Percentiles rank a stretch among this genome's conserved stretches.
Conservation (phyloP, 2,329 filamentous ascomycete genomes). For the Neonectria coccinea region DNA sequence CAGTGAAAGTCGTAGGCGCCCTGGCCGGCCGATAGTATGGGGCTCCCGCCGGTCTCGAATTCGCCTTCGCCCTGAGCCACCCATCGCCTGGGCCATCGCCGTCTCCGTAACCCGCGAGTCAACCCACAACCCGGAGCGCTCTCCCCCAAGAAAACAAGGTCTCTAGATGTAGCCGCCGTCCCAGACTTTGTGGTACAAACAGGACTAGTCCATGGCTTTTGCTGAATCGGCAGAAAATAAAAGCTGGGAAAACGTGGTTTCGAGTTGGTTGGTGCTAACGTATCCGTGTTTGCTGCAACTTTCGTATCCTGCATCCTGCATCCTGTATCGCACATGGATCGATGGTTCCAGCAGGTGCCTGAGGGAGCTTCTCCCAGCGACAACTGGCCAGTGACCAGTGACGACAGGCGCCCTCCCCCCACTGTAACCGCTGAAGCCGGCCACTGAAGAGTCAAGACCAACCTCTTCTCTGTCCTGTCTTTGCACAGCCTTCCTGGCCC, state of each 20-base stretch:
- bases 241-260: not conserved
- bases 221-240: not conserved
- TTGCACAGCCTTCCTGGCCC: slow-evolving; percentile 24
- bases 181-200: not conserved
- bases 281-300: too few species aligned
- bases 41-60: not conserved
- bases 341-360: not conserved
- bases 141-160: not conserved
- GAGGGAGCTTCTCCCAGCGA: not conserved
- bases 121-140: slow-evolving; percentile 5
- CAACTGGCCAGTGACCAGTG: not conserved
- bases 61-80: not conserved
- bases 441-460: slow-evolving; percentile 3
- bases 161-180: not conserved
- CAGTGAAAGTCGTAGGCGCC: not conserved
- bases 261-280: not conserved
- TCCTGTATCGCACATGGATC: not conserved
- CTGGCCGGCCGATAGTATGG: slow-evolving; percentile 3
- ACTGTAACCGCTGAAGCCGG: slow-evolving; percentile 19
- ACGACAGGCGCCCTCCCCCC: slow-evolving; percentile 19
- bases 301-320: too few species aligned
- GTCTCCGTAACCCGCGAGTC: slow-evolving; percentile 9
- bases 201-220: not conserved
- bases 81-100: slow-evolving; percentile 41
- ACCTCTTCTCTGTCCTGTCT: not conserved